Base-by-base conservation (phyloP, 352 stramenopile species). In the Globisporangium camurandrum region DNA sequence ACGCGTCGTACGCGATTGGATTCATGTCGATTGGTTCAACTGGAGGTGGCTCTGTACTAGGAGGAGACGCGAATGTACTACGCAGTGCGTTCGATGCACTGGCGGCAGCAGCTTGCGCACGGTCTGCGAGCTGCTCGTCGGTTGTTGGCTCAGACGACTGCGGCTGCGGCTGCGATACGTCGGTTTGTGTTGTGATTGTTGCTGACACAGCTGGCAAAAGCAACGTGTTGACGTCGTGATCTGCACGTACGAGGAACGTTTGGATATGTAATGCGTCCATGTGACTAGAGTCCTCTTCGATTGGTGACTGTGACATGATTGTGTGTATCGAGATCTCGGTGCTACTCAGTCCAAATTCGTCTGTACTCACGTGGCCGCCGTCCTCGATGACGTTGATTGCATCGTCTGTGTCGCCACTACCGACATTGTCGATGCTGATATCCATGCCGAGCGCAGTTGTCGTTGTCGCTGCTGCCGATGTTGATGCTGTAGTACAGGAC, bases 261-360 rank as follows among this genome's bases (percentile, higher is more conserved):
- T 75, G 66, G 43, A 85, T 81, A 51, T 76, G 71, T 48, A 80
- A 61, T 36, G 68, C 51, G 36, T 73, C 69, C 60, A 82, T 79
- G 49, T 84, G 68, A 11, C 40, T 16, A 59, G 84, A 77, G 14
- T 46, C 36, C 17, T 8, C 19, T 10, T 34, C 23, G 31, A 59
- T 68, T 16, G 51, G 27, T 9, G 57, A 39, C 37, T n/a, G n/a
- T n/a, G n/a, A n/a, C n/a, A n/a, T n/a, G n/a, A 52, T 50, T 38
- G 72, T 59, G 51, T 69, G 67, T 40, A 79, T 75, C 0, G 72
- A 80, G 49, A 71, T 64, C 51, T 71, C 62, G 0, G 62, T 46
- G 40, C 53, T 59, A 40, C 64, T 61, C 34, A 72, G 39, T 1
- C 57, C 64, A 49, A 88, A 80, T 43, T 78, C 76, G 16, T 82